Percentiles rank a stretch among this genome's conserved stretches.
Conservation (phyloP, 179 eudicot genomes). For the Gypsophila paniculata region DNA sequence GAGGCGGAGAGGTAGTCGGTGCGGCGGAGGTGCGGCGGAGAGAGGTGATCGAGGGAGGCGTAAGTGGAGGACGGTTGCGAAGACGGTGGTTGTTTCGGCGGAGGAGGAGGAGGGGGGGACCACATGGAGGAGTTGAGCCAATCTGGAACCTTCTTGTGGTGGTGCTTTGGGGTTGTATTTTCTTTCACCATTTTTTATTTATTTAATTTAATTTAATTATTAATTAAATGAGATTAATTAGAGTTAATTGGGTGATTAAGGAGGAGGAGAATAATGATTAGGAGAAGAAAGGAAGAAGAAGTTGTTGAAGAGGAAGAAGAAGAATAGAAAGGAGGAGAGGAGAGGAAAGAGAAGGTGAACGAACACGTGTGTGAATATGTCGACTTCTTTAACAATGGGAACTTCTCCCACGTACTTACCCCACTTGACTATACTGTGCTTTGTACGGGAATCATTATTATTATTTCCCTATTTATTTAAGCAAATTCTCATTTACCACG, state of each 20-base stretch:
- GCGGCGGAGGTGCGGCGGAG: neutral
- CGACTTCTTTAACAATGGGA: too few species aligned
- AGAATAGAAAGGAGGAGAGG: too few species aligned
- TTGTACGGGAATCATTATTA: too few species aligned
- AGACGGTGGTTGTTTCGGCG: conserved; percentile 2
- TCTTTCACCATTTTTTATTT: conserved; percentile 7
- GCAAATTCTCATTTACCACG: too few species aligned
- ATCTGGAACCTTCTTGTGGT: conserved; percentile 60
- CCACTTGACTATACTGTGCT: too few species aligned
- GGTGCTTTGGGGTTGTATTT: conserved; percentile 3
- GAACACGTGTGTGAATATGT: too few species aligned
- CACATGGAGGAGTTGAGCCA: conserved; percentile 93
- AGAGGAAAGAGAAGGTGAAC: too few species aligned
- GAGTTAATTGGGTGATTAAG: neutral
- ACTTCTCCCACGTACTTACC: too few species aligned
- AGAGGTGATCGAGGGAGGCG: neutral
- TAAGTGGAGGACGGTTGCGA: neutral
- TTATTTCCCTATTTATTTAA: too few species aligned
- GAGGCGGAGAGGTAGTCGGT: neutral
- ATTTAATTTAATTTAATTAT: neutral
- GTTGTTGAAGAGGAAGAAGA: too few species aligned
- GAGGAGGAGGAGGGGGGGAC: conserved; percentile 37
- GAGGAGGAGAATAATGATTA: neutral
- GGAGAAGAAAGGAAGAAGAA: too few species aligned
- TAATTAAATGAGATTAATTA: neutral